phyloP scores from a whole-genome alignment of 768 basidiomycete species.

The Boletus patriciae region DNA sequence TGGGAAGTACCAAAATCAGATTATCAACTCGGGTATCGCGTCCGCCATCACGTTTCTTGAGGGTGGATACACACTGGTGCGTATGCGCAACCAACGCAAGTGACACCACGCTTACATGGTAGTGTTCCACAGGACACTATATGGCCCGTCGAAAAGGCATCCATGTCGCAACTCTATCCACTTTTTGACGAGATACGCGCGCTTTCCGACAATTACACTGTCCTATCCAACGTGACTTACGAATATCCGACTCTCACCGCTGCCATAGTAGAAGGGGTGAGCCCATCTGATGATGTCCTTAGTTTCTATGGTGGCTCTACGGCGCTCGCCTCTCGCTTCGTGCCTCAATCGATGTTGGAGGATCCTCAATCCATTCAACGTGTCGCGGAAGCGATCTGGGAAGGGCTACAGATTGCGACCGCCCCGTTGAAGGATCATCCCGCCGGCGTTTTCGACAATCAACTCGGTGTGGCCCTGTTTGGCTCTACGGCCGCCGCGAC shows the following conservation, averaged over 20 bases:
- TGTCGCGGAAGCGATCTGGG: no score
- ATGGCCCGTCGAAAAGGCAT: background rate
- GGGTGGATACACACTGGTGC: no score
- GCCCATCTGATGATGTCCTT: slow-evolving; percentile 7
- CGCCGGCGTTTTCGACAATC: background rate
- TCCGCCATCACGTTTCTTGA: no score
- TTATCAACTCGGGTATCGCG: no score
- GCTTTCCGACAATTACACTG: slow-evolving; percentile 7
- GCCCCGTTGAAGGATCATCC: no score
- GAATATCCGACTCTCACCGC: slow-evolving; percentile 11
- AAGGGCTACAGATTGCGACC: no score
- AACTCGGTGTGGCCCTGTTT: no score
- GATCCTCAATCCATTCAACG: no score
- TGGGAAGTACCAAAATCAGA: no score
- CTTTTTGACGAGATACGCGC: slow-evolving; percentile 15
- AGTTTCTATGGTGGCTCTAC: slow-evolving; percentile 12
- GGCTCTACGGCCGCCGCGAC: no score
- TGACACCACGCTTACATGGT: background rate
- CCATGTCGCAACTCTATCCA: slow-evolving; percentile 12
- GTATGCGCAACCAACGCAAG: background rate
- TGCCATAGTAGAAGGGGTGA: slow-evolving; percentile 3
- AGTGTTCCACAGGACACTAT: background rate
- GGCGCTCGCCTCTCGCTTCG: slow-evolving; percentile 13
- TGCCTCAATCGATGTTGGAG: slow-evolving; percentile 14
- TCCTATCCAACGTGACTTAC: slow-evolving; percentile 16